phyloP scores from a whole-genome alignment of 768 basidiomycete species.

The Tricholomella constricta region DNA sequence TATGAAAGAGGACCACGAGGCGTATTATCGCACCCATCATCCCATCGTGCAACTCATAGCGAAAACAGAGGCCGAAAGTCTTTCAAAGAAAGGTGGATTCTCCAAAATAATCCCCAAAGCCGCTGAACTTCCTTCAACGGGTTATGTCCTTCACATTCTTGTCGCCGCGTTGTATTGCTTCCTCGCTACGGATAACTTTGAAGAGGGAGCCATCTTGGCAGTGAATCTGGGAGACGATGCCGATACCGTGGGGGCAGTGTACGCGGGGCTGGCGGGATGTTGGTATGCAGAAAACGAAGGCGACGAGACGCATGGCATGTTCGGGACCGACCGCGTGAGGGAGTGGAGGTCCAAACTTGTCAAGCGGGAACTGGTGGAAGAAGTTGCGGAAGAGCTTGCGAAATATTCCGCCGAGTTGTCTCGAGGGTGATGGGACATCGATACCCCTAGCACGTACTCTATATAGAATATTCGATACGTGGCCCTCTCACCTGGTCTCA shows the following conservation, averaged over 20 bases:
- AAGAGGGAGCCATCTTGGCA: conserved; percentile 45
- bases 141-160: conserved; percentile 42
- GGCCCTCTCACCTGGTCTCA: no score
- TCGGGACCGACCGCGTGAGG: conserved; percentile 40
- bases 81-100: conserved; percentile 9
- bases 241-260: conserved; percentile 48
- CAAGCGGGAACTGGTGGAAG: conserved; percentile 34
- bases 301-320: conserved; percentile 20
- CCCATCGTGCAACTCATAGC: conserved; percentile 39
- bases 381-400: conserved; percentile 38
- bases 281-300: conserved; percentile 40
- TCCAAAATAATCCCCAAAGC: conserved; percentile 33
- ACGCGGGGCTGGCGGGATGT: conserved; percentile 45
- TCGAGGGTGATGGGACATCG: no score
- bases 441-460: no score
- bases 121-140: conserved; percentile 35
- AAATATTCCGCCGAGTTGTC: conserved; percentile 16
- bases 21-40: conserved; percentile 36
- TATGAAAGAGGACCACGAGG: conserved; percentile 28
- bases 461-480: no score
- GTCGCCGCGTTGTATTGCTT: conserved; percentile 48
- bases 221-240: conserved; percentile 47
- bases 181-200: conserved; percentile 43
- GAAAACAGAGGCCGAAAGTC: conserved; percentile 21
- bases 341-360: conserved; percentile 37